Evolutionary conservation across 495 filamentous ascomycete genomes (phyloP), one percentile per base, ranked within the genome.

Genomic region (Aspergillus olivimuriae): DNA sequence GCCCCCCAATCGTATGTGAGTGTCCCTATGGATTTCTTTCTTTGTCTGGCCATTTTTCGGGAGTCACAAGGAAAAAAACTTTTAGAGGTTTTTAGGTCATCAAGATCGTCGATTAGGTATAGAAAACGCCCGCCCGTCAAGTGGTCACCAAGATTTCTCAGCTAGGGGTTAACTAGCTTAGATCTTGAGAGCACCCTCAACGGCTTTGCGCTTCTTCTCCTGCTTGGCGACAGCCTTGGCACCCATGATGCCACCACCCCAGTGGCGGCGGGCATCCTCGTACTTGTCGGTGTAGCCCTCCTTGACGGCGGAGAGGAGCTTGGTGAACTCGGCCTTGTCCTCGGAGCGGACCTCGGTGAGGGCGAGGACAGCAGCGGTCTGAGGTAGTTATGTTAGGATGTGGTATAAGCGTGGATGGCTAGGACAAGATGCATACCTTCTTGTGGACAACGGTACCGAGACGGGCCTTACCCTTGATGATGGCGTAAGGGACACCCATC

Each of bases 201-300:
- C 58, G 57, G 89, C 87, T 82, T 95, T 95, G 76, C 88, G 80
- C 79, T 89, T 89, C 88, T 96, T 97, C 75, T 89, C 86, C 60
- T 82, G 83, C 62, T 83, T 80, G 64, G 86, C 89, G 61, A 87
- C 81, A 61, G 94, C 91, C 86, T 99, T 99, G 68, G 81, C 77
- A 56, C 94, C 94, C 91, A 97, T 95, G 76, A 97, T 95, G 73
- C 94, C 94, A 81, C 94, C 94, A 77, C 94, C 94, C 92, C 94
- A 99, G 76, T 89, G 84, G 68, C 88, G 82, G 73, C 85, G 87
- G 61, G 76, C 65, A 66, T 94, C 88, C 76, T 95, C 89, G 69
- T 88, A 85, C 81, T 94, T 95, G 69, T 92, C 91, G 51, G 82
- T 71, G 77, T 95, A 99, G 50, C 91, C 92, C 66, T 96, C 94